Conservation (phyloP, 192 early-diverging fungal species). For the Linnemannia schmuckeri region DNA sequence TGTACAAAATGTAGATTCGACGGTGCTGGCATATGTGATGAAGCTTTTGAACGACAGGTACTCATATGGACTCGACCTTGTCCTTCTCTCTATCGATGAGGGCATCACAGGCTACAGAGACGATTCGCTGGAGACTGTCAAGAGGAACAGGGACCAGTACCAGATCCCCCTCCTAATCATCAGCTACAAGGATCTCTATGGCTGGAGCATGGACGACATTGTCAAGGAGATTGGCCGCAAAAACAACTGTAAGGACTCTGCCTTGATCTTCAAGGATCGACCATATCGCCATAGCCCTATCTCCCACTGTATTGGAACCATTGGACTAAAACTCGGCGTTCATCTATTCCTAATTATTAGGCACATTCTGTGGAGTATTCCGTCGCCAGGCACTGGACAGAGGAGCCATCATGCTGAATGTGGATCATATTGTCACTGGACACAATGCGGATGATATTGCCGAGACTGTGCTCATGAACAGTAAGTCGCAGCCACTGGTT, state of each 20-base stretch:
- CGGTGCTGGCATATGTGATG: slow-evolving; percentile 96
- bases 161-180: slow-evolving; percentile 93
- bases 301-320: not conserved
- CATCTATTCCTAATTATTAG: not conserved
- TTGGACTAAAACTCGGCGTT: not conserved
- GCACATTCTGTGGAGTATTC: slow-evolving; percentile 98
- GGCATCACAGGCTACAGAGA: slow-evolving; percentile 98
- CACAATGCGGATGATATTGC: slow-evolving; percentile 99
- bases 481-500: slow-evolving; percentile 55
- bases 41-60: slow-evolving; percentile 94
- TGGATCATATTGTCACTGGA: slow-evolving; percentile 98
- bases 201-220: slow-evolving; percentile 99
- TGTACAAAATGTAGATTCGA: slow-evolving; percentile 76
- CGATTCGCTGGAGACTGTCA: slow-evolving; percentile 98
- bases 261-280: slow-evolving; percentile 2
- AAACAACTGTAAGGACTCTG: slow-evolving; percentile 84
- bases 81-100: slow-evolving; percentile 96
- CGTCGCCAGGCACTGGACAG: slow-evolving; percentile 96
- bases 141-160: slow-evolving; percentile 95
- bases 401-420: slow-evolving; percentile 89
- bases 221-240: slow-evolving; percentile 94
- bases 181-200: slow-evolving; percentile 95
- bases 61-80: slow-evolving; percentile 91
- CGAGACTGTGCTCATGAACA: slow-evolving; percentile 99
- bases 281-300: not conserved